These are phyloP conservation scores for Strobilomyces confusus DNA, from an alignment of 768 basidiomycete genomes.

Conservation along the genomic window DNA sequence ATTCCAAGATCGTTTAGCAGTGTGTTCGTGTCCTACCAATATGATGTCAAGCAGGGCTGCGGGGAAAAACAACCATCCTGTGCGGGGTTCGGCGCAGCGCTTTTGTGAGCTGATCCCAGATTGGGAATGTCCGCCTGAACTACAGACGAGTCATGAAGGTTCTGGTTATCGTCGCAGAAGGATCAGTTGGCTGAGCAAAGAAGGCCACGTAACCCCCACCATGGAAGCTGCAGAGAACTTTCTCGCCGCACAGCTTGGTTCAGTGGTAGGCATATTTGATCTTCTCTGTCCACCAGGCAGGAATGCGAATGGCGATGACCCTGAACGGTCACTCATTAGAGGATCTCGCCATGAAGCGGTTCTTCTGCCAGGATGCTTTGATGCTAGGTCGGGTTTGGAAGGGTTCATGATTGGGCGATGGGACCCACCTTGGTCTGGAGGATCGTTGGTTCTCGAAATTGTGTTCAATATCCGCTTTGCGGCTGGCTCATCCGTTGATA, in stretches of 20 bases:
- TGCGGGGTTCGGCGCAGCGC: constrained; percentile 37
- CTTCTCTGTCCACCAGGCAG: constrained; percentile 24
- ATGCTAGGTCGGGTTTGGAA: constrained; percentile 10
- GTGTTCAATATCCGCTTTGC: constrained; percentile 22
- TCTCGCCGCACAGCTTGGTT: constrained; percentile 30
- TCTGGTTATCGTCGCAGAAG: constrained; percentile 38
- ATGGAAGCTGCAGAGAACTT: constrained; percentile 33
- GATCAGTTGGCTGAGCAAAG: constrained; percentile 25
- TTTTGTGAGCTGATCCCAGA: constrained; percentile 62
- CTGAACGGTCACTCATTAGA: constrained; percentile 17
- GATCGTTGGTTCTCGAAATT: not conserved
- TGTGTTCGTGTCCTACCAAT: constrained; percentile 60
- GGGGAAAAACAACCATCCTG: constrained; percentile 65
- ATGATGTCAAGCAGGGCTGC: constrained; percentile 64
- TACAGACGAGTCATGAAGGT: constrained; percentile 39
- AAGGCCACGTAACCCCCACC: constrained; percentile 20
- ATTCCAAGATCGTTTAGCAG: constrained; percentile 53
- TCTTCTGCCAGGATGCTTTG: constrained; percentile 22
- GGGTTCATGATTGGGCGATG: not conserved
- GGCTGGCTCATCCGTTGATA: constrained; percentile 11
- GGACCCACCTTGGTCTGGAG: not conserved
- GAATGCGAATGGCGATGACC: constrained; percentile 18
- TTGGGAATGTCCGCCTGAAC: constrained; percentile 45
- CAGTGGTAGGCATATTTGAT: constrained; percentile 6
- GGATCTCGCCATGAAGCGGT: constrained; percentile 26